phyloP scores from a whole-genome alignment of 139 green algal species.

The Edaphochlamys debaryana region DNA sequence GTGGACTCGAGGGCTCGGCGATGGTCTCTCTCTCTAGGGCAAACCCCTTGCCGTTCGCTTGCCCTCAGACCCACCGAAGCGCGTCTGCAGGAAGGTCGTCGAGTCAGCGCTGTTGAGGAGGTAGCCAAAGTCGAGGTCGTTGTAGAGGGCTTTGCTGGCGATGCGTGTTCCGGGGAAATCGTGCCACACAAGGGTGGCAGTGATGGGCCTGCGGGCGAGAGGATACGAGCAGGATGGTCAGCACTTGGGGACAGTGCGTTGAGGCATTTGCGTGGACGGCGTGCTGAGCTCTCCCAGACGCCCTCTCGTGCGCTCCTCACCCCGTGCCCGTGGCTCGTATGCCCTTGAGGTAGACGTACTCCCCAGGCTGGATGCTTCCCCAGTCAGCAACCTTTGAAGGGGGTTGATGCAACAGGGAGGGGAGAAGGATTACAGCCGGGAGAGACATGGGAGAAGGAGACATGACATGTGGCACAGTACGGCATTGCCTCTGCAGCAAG shows the following conservation, averaged over 20 bases:
- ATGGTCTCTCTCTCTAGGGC: too few species aligned
- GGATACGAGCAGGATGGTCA: too few species aligned
- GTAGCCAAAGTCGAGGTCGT: conserved; percentile 12
- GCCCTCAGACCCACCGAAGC: neutral
- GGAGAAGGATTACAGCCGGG: too few species aligned
- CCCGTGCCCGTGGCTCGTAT: conserved; percentile 13
- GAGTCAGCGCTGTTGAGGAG: neutral
- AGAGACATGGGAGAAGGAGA: too few species aligned
- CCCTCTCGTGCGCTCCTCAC: too few species aligned
- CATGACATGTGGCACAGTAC: too few species aligned
- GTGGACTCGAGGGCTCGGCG: too few species aligned
- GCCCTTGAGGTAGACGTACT: neutral
- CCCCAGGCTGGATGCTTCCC: neutral
- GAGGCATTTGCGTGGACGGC: too few species aligned
- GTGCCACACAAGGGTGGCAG: conserved; percentile 10
- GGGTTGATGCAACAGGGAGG: neutral
- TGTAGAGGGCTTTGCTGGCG: neutral
- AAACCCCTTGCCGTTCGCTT: too few species aligned
- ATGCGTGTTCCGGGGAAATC: neutral
- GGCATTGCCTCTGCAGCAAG: too few species aligned
- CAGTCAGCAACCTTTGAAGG: neutral
- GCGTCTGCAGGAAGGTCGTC: neutral
- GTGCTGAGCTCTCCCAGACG: too few species aligned
- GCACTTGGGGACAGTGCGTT: too few species aligned
- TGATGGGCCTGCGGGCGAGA: neutral